These are phyloP conservation scores for Physaria fendleri DNA, from an alignment of 345 rosid species.

Conservation along the genomic window DNA sequence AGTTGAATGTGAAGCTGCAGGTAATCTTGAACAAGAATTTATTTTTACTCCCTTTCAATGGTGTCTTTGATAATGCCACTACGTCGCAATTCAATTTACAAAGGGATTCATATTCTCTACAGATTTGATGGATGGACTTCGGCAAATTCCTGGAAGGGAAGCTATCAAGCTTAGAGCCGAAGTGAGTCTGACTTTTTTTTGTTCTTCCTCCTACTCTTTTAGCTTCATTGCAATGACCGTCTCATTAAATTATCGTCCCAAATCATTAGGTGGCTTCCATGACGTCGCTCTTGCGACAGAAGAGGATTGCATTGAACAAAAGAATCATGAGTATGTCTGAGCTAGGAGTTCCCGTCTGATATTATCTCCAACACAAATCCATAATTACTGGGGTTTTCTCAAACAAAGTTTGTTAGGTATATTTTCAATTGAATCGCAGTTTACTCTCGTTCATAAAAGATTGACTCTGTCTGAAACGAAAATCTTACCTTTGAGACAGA, in stretches of 20 bases:
- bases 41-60: not conserved
- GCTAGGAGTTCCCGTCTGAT: conserved; percentile 60
- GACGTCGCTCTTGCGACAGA: conserved; percentile 59
- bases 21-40: conserved; percentile 30
- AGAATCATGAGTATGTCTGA: conserved; percentile 75
- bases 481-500: conserved; percentile 14
- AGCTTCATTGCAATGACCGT: not conserved
- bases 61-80: conserved; percentile 6
- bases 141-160: conserved; percentile 87
- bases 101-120: not conserved
- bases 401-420: not conserved
- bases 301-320: conserved; percentile 52
- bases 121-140: conserved; percentile 89
- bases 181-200: conserved; percentile 32
- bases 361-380: conserved; percentile 7
- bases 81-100: not conserved
- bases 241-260: not conserved
- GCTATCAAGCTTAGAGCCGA: conserved; percentile 93
- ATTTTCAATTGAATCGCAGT: not conserved
- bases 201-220: not conserved
- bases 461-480: conserved; percentile 13
- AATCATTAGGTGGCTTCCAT: conserved; percentile 69
- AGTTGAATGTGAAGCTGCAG: conserved; percentile 70
- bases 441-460: conserved; percentile 4
- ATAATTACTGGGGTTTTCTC: conserved; percentile 1